Percentiles rank a stretch among this genome's conserved stretches.
These are phyloP conservation scores for Deinandra increscens DNA, from an alignment of 129 eudicot species.

Conservation along the genomic window DNA sequence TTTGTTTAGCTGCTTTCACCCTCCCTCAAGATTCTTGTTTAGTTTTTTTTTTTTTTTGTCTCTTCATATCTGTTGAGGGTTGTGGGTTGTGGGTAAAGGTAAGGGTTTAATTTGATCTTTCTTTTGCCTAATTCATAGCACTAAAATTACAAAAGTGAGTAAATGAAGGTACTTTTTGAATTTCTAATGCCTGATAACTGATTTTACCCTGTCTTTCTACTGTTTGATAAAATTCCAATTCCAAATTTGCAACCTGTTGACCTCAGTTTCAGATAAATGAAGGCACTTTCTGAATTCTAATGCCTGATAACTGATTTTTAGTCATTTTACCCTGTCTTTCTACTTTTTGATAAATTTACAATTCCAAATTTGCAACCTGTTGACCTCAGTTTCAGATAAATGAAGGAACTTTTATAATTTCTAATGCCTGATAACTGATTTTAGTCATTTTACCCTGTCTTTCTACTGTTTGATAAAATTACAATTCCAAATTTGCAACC, in stretches of 20 bases:
- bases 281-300: neutral
- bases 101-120: too few species aligned
- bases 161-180: neutral
- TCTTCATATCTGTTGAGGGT: neutral
- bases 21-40: neutral
- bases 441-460: neutral
- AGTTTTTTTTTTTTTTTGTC: neutral
- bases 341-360: too few species aligned
- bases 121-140: too few species aligned
- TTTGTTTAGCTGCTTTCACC: neutral
- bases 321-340: too few species aligned
- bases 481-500: neutral
- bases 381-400: too few species aligned
- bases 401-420: conserved; percentile 2
- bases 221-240: too few species aligned
- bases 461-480: conserved; percentile 25
- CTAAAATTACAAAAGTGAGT: too few species aligned
- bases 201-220: too few species aligned
- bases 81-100: too few species aligned
- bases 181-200: neutral
- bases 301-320: neutral
- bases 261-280: neutral
- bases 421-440: neutral
- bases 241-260: too few species aligned
- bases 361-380: too few species aligned